Evolutionary conservation across 441 rosid species (phyloP), one percentile per base, ranked within the genome.

Genomic region (Biscutella auriculata): DNA sequence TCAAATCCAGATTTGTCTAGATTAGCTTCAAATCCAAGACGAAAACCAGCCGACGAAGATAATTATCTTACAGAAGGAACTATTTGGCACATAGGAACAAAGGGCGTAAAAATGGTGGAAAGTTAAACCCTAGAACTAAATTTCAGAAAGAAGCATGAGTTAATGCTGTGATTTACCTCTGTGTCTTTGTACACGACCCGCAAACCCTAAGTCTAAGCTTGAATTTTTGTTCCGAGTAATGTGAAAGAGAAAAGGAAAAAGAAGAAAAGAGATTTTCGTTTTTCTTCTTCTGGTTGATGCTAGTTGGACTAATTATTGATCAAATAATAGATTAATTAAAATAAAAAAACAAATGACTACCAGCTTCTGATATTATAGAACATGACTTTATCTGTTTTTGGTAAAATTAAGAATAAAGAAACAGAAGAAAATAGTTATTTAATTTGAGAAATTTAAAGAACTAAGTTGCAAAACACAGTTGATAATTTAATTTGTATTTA

Each of bases 371-470:
- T 55, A n/a, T n/a, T 68, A 45, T 25, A 54, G 28, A 61, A 61
- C 63, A 45, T 40, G 53, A 55, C 62, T 60, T 56, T 73, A 51
- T 60, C 75, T 70, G 71, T 46, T 65, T 79, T 75, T 73, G 79
- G 84, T 15, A 73, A 79, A 56, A 54, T 42, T 60, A 62, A 67
- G 76, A 70, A 63, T 58, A 12, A 6, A 17, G 14, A 15, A 5
- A n/a, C n/a, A 16, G 4, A 33, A 17, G 11, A 25, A 26, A 17
- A 9, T 6, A 27, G 17, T 10, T 16, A 10, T 21, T 8, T 28
- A 16, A 9, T 11, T 9, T 44, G 3, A 32, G 39, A 35, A 44
- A 63, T 27, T n/a, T 35, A 43, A 60, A 23, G 26, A 33, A 27
- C 9, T 27, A 42, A 30, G 6, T n/a, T 27, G 6, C 25, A 34